phyloP scores from a whole-genome alignment of 805 yeast genomes.

The Ascoidea asiatica region DNA sequence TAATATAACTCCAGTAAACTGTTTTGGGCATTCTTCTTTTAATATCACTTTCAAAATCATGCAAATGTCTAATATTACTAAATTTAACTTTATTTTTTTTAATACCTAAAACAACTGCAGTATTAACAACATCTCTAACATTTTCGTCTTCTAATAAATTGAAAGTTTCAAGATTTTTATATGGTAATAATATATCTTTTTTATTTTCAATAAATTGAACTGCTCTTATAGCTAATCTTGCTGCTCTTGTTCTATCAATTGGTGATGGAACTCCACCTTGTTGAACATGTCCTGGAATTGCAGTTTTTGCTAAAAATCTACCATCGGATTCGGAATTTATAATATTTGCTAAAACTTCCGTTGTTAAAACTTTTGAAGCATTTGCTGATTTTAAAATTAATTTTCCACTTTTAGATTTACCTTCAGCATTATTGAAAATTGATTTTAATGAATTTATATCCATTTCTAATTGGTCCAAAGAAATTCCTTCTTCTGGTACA shows the following conservation, averaged over 20 bases:
- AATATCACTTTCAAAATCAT: constrained; percentile 78
- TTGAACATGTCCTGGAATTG: constrained; percentile 79
- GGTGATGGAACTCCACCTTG: constrained; percentile 73
- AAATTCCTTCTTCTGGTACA: constrained; percentile 76
- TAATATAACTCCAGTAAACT: constrained; percentile 67
- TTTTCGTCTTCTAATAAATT: constrained; percentile 16
- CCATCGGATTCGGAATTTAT: constrained; percentile 46
- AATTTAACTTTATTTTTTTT: constrained; percentile 64
- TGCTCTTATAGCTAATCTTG: constrained; percentile 57
- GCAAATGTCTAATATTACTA: constrained; percentile 60
- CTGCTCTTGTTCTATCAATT: constrained; percentile 64
- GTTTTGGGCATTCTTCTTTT: constrained; percentile 75
- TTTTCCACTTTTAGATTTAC: constrained; percentile 71
- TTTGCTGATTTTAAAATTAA: constrained; percentile 53
- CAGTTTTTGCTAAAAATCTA: constrained; percentile 64
- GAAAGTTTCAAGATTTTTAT: constrained; percentile 18
- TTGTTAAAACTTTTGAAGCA: constrained; percentile 45
- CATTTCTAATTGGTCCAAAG: constrained; percentile 52
- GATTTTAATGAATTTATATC: constrained; percentile 62
- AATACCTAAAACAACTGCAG: constrained; percentile 79
- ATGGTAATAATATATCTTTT: constrained; percentile 15
- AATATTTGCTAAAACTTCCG: constrained; percentile 60
- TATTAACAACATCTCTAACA: constrained; percentile 23
- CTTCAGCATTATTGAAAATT: constrained; percentile 60
- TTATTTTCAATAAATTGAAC: constrained; percentile 50